A percentile compares a stretch with the other conserved stretches of the same genome.
Evolutionary conservation across 305 asterid genomes (phyloP).

Genomic region (Rubia peregrina): DNA sequence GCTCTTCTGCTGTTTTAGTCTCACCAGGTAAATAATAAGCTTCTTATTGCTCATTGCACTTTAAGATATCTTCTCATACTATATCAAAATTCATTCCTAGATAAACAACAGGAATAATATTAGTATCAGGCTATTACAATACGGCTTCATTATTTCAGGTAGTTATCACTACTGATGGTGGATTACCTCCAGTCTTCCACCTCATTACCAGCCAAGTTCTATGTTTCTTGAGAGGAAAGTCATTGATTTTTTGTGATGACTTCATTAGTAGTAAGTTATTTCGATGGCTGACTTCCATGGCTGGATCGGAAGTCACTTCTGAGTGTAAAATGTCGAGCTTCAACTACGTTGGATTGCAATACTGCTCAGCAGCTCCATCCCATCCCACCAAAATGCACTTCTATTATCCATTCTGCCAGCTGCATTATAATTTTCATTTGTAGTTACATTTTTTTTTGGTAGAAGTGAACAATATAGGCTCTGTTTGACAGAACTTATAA

Average conservation of each 20-base stretch:
- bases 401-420: neutral
- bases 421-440: too few species aligned
- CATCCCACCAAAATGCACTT: neutral
- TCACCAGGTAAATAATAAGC: slow-evolving; percentile 29
- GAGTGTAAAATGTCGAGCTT: slow-evolving; percentile 10
- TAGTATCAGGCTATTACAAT: neutral
- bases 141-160: slow-evolving; percentile 14
- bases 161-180: neutral
- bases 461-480: too few species aligned
- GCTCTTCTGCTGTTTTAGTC: slow-evolving; percentile 19
- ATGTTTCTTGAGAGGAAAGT: slow-evolving; percentile 12
- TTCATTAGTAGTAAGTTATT: slow-evolving; percentile 13
- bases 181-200: slow-evolving; percentile 1
- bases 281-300: slow-evolving; percentile 6
- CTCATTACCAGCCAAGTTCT: neutral
- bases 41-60: neutral
- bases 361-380: neutral
- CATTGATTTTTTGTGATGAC: slow-evolving; percentile 22
- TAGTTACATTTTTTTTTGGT: too few species aligned
- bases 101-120: neutral
- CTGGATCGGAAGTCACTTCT: neutral
- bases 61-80: neutral
- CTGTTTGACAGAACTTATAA: too few species aligned
- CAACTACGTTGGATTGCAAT: neutral
- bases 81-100: neutral